Conservation (phyloP, 164 flowering plant species). For the Berberis thunbergii region DNA sequence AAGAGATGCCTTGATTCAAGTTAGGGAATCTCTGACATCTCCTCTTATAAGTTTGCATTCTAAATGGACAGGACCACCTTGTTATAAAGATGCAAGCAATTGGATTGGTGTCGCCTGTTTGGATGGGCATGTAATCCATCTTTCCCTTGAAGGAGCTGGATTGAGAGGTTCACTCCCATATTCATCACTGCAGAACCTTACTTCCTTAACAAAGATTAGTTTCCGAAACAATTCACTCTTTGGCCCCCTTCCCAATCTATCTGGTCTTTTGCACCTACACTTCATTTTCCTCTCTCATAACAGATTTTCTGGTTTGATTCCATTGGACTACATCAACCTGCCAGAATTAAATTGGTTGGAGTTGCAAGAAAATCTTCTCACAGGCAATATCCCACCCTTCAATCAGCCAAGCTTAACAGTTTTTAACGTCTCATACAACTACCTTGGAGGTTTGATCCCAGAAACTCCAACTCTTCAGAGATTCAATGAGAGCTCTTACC, state of each 20-base stretch:
- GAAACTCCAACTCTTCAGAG: constrained; percentile 23
- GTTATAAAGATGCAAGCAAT: constrained; percentile 19
- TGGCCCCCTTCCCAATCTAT: constrained; percentile 36
- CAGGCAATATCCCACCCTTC: constrained; percentile 42
- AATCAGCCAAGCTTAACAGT: constrained; percentile 19
- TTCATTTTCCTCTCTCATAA: constrained; percentile 29
- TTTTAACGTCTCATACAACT: constrained; percentile 42
- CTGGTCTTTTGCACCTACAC: constrained; percentile 20
- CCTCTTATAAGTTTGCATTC: constrained; percentile 17
- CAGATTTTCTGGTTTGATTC: constrained; percentile 34
- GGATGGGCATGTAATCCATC: constrained; percentile 22
- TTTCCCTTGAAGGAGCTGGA: constrained; percentile 28
- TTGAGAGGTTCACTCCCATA: constrained; percentile 36
- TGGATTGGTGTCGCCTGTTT: constrained; percentile 41
- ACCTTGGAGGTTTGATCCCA: constrained; percentile 36
- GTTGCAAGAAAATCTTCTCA: constrained; percentile 31
- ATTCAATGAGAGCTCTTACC: constrained; percentile 32
- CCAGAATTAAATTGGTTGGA: constrained; percentile 23
- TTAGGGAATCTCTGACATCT: constrained; percentile 29
- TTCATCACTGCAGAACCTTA: constrained; percentile 21
- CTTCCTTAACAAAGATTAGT: constrained; percentile 30
- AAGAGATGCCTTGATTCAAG: constrained; percentile 26
- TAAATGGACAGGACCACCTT: constrained; percentile 50
- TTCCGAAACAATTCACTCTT: constrained; percentile 32
- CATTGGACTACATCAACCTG: constrained; percentile 18